phyloP scores from a whole-genome alignment of 208 protist species.

The Pavlovales sp. region DNA sequence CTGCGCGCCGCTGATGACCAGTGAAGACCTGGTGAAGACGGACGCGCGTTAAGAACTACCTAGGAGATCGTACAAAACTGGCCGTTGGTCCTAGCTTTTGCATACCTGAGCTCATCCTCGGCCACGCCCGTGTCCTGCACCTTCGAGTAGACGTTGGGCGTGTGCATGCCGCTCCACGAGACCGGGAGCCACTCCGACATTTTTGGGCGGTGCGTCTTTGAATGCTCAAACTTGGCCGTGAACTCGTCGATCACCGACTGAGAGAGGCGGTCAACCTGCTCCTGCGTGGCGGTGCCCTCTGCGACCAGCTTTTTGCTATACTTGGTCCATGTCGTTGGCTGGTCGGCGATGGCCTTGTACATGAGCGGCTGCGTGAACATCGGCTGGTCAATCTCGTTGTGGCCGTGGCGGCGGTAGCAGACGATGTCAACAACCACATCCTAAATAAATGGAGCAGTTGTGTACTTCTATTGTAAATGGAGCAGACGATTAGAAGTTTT shows the following conservation, averaged over 20 bases:
- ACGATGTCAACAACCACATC: slow-evolving; percentile 94
- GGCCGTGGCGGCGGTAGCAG: slow-evolving; percentile 87
- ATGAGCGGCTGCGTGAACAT: slow-evolving; percentile 94
- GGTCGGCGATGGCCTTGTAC: slow-evolving; percentile 49
- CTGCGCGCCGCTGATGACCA: too few relatives aligned
- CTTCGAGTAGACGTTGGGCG: slow-evolving; percentile 42
- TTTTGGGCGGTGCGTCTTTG: background rate
- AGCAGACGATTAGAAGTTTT: background rate
- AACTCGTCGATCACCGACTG: slow-evolving; percentile 73
- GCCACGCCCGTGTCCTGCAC: background rate
- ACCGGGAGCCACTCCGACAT: slow-evolving; percentile 44
- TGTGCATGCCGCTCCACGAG: slow-evolving; percentile 29
- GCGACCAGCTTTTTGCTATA: slow-evolving; percentile 27
- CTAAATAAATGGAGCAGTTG: slow-evolving; percentile 75
- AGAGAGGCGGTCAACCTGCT: slow-evolving; percentile 64
- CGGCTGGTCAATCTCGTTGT: slow-evolving; percentile 97
- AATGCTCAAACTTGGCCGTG: slow-evolving; percentile 62
- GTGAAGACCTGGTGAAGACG: too few relatives aligned
- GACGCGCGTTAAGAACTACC: too few relatives aligned
- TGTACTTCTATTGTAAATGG: too few relatives aligned
- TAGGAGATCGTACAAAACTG: too few relatives aligned
- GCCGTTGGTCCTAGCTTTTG: too few relatives aligned
- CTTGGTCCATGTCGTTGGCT: background rate
- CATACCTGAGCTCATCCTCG: background rate
- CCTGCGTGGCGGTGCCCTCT: slow-evolving; percentile 62